phyloP scores from a whole-genome alignment of 2,329 filamentous ascomycete genomes.

The Aureobasidium sp. region DNA sequence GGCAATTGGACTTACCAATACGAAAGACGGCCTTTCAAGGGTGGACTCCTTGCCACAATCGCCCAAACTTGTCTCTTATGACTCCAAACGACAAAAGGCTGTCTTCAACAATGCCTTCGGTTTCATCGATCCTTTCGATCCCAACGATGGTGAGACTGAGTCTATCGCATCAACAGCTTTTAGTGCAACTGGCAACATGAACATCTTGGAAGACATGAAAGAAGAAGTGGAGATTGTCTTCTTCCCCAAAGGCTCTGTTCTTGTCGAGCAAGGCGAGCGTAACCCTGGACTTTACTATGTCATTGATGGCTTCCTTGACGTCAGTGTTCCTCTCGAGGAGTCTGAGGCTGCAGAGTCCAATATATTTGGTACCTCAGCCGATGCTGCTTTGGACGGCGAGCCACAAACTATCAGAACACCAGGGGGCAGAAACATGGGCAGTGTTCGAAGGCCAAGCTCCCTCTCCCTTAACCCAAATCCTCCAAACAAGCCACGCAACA shows the following conservation, averaged over 20 bases:
- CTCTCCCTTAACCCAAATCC: slow-evolving; percentile 11
- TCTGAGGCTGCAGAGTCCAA: slow-evolving; percentile 39
- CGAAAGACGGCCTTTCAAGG: slow-evolving; percentile 57
- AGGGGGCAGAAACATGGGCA: slow-evolving; percentile 5
- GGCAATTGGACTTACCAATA: slow-evolving; percentile 72
- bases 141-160: slow-evolving; percentile 77
- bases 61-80: slow-evolving; percentile 74
- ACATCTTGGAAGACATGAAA: slow-evolving; percentile 70
- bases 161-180: slow-evolving; percentile 54
- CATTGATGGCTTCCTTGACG: slow-evolving; percentile 91
- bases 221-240: slow-evolving; percentile 96
- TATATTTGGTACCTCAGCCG: slow-evolving; percentile 36
- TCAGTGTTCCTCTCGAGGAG: slow-evolving; percentile 72
- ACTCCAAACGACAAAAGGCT: slow-evolving; percentile 71
- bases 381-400: slow-evolving; percentile 21
- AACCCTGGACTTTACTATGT: slow-evolving; percentile 97
- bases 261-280: slow-evolving; percentile 95
- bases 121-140: slow-evolving; percentile 79
- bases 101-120: slow-evolving; percentile 84
- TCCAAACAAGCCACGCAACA: slow-evolving; percentile 16
- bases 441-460: background rate
- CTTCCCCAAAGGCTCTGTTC: slow-evolving; percentile 87
- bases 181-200: slow-evolving; percentile 54
- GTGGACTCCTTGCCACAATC: slow-evolving; percentile 75
- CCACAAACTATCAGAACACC: slow-evolving; percentile 1